Evolutionary conservation across 1,284 basidiomycete genomes (phyloP).

Genomic region (Puccinia horiana): DNA sequence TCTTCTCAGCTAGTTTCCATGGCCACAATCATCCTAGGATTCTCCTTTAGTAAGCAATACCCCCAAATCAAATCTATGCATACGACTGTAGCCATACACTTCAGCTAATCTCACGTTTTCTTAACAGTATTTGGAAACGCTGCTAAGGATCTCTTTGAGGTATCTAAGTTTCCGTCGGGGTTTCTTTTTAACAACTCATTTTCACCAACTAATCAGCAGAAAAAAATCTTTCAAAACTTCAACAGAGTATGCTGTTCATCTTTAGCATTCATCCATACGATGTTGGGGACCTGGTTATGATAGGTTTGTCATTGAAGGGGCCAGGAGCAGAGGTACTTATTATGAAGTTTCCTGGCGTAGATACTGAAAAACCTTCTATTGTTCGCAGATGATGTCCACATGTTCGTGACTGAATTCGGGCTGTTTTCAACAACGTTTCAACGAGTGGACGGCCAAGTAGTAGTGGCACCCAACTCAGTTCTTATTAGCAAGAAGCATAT

Average conservation of each 20-base stretch:
- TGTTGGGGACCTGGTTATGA: constrained; percentile 57
- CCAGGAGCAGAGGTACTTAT: neutral
- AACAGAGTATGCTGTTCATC: constrained; percentile 35
- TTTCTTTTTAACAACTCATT: neutral
- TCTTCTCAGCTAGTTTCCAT: constrained; percentile 75
- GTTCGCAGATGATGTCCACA: constrained; percentile 68
- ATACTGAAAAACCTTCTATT: neutral
- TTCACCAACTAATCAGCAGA: neutral
- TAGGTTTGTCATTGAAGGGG: constrained; percentile 51
- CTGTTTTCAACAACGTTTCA: constrained; percentile 78
- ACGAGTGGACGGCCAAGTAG: constrained; percentile 73
- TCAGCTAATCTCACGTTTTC: neutral
- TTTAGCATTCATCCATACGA: constrained; percentile 57
- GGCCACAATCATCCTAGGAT: constrained; percentile 69
- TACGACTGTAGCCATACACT: constrained; percentile 70
- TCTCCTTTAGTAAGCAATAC: constrained; percentile 52
- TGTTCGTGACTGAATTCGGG: constrained; percentile 75
- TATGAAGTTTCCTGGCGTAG: neutral
- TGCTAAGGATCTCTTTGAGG: constrained; percentile 77
- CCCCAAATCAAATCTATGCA: neutral
- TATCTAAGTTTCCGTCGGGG: constrained; percentile 53
- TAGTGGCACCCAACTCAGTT: constrained; percentile 76
- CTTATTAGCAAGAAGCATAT: constrained; percentile 73
- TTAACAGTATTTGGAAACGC: constrained; percentile 69
- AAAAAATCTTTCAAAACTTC: neutral